Percentiles rank a stretch among this genome's conserved stretches.
Evolutionary conservation across 176 grass and related monocot species (phyloP).

Genomic region (Guadua angustifolia): DNA sequence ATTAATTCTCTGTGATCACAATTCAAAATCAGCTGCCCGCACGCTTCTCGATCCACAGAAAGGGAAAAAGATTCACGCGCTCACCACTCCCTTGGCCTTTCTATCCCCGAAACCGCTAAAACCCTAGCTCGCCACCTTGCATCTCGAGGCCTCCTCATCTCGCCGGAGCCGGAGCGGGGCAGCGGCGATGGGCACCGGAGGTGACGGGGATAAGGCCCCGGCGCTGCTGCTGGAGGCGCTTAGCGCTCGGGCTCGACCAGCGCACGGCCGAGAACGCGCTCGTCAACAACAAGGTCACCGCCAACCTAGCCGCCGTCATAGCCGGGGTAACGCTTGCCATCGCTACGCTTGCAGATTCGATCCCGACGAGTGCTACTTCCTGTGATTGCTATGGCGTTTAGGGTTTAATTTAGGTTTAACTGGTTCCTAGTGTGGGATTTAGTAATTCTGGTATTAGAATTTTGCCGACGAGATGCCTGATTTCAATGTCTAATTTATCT

Average conservation of each 20-base stretch:
- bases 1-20: too few relatives aligned
- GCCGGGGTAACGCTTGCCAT: conserved; percentile 44
- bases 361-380: background rate
- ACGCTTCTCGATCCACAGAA: too few relatives aligned
- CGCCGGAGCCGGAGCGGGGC: background rate
- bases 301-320: conserved; percentile 80
- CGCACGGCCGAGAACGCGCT: conserved; percentile 84
- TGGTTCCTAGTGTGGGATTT: background rate
- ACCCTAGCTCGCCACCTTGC: background rate
- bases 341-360: too few relatives aligned
- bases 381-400: background rate
- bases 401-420: background rate
- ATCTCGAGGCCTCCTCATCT: conserved; percentile 4
- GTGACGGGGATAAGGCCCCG: conserved; percentile 35
- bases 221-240: conserved; percentile 56
- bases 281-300: conserved; percentile 78
- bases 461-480: background rate
- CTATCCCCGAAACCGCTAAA: conserved; percentile 11
- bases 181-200: conserved; percentile 29
- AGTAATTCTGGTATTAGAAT: background rate
- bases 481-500: background rate
- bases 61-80: background rate
- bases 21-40: too few relatives aligned
- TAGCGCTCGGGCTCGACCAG: conserved; percentile 82
- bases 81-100: background rate